phyloP scores from a whole-genome alignment of 768 basidiomycete species.

The Coprinellus aureogranulatus region DNA sequence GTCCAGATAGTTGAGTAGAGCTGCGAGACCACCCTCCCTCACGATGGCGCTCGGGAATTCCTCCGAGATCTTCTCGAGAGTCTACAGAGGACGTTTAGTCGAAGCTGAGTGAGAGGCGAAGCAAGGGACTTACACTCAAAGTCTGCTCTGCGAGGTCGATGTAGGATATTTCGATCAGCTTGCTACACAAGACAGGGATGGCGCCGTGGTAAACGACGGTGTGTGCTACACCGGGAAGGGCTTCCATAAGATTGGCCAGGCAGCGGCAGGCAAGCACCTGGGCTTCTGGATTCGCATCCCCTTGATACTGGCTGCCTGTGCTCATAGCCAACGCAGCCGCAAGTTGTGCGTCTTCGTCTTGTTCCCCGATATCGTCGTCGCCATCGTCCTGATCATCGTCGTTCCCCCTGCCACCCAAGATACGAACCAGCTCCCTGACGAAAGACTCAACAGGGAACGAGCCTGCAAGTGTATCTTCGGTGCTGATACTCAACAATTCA shows the following conservation, averaged over 20 bases:
- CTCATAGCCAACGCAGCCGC: slow-evolving; percentile 87
- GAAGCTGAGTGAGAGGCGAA: slow-evolving; percentile 11
- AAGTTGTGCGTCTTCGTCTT: slow-evolving; percentile 83
- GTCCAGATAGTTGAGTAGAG: slow-evolving; percentile 92
- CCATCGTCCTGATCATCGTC: slow-evolving; percentile 77
- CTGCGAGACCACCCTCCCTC: slow-evolving; percentile 90
- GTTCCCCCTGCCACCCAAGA: slow-evolving; percentile 76
- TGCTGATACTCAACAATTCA: slow-evolving; percentile 92
- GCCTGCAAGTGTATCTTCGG: slow-evolving; percentile 93
- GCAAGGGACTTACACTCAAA: slow-evolving; percentile 71
- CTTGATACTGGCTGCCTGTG: slow-evolving; percentile 61
- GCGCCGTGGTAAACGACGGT: slow-evolving; percentile 98
- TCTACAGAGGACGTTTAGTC: slow-evolving; percentile 48
- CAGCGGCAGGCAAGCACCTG: slow-evolving; percentile 96
- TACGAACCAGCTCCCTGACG: slow-evolving; percentile 87
- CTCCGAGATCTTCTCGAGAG: slow-evolving; percentile 96
- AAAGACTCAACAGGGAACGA: slow-evolving; percentile 95
- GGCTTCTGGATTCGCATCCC: slow-evolving; percentile 87
- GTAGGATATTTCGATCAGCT: slow-evolving; percentile 93
- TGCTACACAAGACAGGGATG: slow-evolving; percentile 95
- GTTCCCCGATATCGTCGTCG: slow-evolving; percentile 60
- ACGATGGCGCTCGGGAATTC: slow-evolving; percentile 96
- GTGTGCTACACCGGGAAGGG: slow-evolving; percentile 95
- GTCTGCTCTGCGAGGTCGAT: slow-evolving; percentile 99
- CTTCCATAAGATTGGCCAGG: slow-evolving; percentile 97